Base-by-base conservation (phyloP, 257 asterid genomes). In the Przewalskia tangutica region DNA sequence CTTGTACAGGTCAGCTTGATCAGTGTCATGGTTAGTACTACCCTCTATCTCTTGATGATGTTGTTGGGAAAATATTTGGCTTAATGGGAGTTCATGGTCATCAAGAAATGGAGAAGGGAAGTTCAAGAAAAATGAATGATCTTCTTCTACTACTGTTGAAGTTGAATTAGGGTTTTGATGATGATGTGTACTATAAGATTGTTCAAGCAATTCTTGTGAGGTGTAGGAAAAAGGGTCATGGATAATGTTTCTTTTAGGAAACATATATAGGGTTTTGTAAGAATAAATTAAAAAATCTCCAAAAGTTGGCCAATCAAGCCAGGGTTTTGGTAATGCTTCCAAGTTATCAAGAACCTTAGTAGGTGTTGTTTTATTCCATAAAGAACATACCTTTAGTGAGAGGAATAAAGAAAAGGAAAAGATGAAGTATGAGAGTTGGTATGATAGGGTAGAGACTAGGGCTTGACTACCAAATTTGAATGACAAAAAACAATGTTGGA, bases 41-140 rank as follows among this genome's bases (percentile, higher is more conserved):
- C 51, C 44, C 60, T 55, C 23, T 7, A 63, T 58, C 54, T 75
- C 23, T 65, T 67, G 71, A 63, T 53, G 81, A 6, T 85, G 82
- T 46, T 65, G 84, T 58, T 87, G 94, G 53, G 86, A 70, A 11
- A 88, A 36, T 13, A 84, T 88, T 75, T 86, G 89, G 86, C 82
- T 81, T 73, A 90, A 70, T 38, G 90, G 90, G 55, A 86, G 77
- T 32, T 90, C 91, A n/a, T 82, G 85, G 10, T 90, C 90, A 56
- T 90, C 93, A 51, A 90, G 77, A 67, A 90, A 87, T 7, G 91
- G 91, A 2, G 88, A 88, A 51, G 91, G 88, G 60, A 88, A 88
- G 86, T 80, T 82, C 80, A 79, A 60, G 82, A 88, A 80, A 20
- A 81, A 83, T 3, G 84, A 85, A 63, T 81, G 79, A 60, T 83